Percentiles rank a stretch among this genome's conserved stretches.
Evolutionary conservation across 2,329 filamentous ascomycete genomes (phyloP).

Genomic region (Pestalotiopsis sp.): DNA sequence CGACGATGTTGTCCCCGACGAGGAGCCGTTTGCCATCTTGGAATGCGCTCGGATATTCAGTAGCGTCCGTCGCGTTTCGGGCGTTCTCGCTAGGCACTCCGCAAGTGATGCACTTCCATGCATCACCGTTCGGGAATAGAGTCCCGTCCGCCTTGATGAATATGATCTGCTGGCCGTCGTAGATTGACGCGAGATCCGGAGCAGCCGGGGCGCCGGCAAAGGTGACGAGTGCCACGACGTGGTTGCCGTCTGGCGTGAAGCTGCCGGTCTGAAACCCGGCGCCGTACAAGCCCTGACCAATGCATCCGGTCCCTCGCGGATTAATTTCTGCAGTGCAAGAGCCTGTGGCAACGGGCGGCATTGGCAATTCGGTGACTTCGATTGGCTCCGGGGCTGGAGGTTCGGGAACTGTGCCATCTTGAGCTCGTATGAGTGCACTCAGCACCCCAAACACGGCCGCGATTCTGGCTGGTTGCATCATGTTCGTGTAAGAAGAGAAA

Average conservation of each 20-base stretch:
- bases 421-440: background rate
- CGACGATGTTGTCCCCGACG: slow-evolving; percentile 35
- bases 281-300: background rate
- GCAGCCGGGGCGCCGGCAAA: background rate
- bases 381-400: background rate
- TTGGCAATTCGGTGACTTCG: background rate
- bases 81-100: slow-evolving; percentile 38
- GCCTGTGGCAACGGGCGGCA: background rate
- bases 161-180: background rate
- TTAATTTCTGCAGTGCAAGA: background rate
- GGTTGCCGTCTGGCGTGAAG: background rate
- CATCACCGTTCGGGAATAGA: background rate
- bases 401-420: background rate
- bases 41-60: slow-evolving; percentile 47
- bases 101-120: slow-evolving; percentile 42
- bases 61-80: slow-evolving; percentile 14
- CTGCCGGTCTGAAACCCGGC: background rate
- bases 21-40: slow-evolving; percentile 39
- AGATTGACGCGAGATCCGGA: background rate
- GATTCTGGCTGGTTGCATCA: background rate
- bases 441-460: background rate
- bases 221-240: background rate
- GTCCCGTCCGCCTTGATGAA: background rate
- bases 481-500: background rate
- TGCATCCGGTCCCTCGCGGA: slow-evolving; percentile 1